Conservation (phyloP, 371 early-diverging fungal species). For the Rhizopus sp. region DNA sequence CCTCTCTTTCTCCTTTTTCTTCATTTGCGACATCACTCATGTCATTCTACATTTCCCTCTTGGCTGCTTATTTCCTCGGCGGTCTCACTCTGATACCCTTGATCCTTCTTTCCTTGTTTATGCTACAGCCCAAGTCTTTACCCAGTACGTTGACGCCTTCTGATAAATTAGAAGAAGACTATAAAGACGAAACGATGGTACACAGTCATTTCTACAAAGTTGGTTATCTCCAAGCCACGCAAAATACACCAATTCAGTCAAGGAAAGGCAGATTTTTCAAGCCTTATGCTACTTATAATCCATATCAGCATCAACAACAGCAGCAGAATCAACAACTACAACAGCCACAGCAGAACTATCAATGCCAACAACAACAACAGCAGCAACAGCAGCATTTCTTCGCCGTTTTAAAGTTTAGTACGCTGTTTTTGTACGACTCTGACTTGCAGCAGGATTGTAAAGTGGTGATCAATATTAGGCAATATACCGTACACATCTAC, state of each 20-base stretch:
- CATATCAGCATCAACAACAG: slow-evolving; percentile 29
- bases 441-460: slow-evolving; percentile 81
- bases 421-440: slow-evolving; percentile 81
- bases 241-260: slow-evolving; percentile 8
- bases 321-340: slow-evolving; percentile 22
- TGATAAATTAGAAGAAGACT: slow-evolving; percentile 12
- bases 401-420: slow-evolving; percentile 78
- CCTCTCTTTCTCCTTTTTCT: neutral
- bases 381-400: slow-evolving; percentile 46
- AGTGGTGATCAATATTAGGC: slow-evolving; percentile 68
- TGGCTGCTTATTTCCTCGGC: slow-evolving; percentile 42
- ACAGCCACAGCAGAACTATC: neutral
- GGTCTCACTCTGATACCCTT: slow-evolving; percentile 50
- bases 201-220: slow-evolving; percentile 42
- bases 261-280: slow-evolving; percentile 22
- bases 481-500: slow-evolving; percentile 69
- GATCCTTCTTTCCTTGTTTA: slow-evolving; percentile 11
- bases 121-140: neutral
- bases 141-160: neutral
- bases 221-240: slow-evolving; percentile 50
- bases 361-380: neutral
- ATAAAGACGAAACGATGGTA: slow-evolving; percentile 9
- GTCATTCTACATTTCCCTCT: slow-evolving; percentile 12
- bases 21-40: neutral
- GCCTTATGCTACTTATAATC: slow-evolving; percentile 39